These are phyloP conservation scores for Eucalyptus viminalis DNA, from an alignment of 345 rosid species.

Conservation along the genomic window DNA sequence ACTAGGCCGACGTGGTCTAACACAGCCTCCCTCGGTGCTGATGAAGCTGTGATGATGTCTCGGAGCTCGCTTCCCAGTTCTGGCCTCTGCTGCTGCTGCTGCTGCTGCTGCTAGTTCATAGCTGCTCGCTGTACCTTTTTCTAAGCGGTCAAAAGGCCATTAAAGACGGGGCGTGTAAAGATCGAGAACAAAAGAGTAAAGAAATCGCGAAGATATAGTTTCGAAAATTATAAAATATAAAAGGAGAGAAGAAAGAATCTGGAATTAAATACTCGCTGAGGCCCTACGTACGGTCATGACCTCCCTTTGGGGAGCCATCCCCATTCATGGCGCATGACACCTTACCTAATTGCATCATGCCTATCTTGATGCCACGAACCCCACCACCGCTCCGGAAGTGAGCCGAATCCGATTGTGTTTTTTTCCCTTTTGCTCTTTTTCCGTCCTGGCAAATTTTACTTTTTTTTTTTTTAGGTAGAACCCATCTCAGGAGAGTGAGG, in stretches of 20 bases:
- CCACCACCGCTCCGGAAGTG: not conserved
- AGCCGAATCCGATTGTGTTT: not conserved
- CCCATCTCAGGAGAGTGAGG: not conserved
- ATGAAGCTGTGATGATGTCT: not conserved
- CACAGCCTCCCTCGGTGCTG: not conserved
- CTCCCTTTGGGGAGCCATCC: not conserved
- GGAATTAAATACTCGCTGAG: not conserved
- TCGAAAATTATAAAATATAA: not conserved
- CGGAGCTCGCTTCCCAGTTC: not conserved
- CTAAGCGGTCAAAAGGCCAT: conserved; percentile 17
- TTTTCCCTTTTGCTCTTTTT: not conserved
- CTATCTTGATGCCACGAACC: not conserved
- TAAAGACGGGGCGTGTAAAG: not conserved
- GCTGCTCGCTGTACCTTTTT: conserved; percentile 2
- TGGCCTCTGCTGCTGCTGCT: not conserved
- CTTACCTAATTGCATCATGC: not conserved
- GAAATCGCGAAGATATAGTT: not conserved
- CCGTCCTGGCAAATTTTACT: not conserved
- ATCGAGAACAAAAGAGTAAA: not conserved
- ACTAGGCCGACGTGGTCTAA: not conserved
- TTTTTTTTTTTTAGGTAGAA: not conserved
- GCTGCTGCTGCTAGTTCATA: not conserved
- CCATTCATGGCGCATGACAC: not conserved
- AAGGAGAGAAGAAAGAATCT: not conserved
- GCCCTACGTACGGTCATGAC: not conserved